Evolutionary conservation across 1,284 basidiomycete species (phyloP), one percentile per base, ranked within the genome.

Genomic region (Naganishia albida): DNA sequence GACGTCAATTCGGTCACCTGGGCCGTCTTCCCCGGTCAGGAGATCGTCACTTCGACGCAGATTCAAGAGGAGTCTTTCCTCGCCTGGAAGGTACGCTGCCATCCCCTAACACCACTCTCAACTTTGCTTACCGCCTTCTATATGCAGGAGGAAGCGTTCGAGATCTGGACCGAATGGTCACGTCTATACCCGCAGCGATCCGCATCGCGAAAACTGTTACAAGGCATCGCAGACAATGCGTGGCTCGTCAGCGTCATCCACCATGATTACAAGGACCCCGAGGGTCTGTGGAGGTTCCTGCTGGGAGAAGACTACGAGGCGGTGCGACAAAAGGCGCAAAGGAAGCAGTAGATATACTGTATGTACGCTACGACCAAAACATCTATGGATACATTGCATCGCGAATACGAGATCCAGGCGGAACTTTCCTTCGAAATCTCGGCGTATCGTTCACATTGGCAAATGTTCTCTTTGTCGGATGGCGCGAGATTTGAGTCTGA

Each of bases 1-100:
- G 91, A 93, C 8, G 93, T 95, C 43, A 99, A 98, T 73, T 96
- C 96, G 7, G 96, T 99, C 52, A 99, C 96, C 0, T 99, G 95
- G 96, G 96, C 95, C 70, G 93, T 96, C 7, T 99, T 98, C 85
- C 95, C 96, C 20, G 92, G 91, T 48, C 94, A 96, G 78, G 96
- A 99, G 82, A 93, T 99, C 73, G 83, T 97, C 55, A 96, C 99
- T 77, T 94, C 95, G 30, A 99, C 96, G 23, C 95, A 99, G 70
- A 96, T 99, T 39, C 96, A 99, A 77, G 89, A 90, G 34, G 87
- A 93, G 69, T 95, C 92, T 74, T 97, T 97, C 84, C 89, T 94
- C 85, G 93, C 93, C 10, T 96, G 93, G 93, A 96, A 95, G 86
- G 90, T 88, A 63, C 30, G 83, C 74, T 16, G 12, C 42, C 10